phyloP scores from a whole-genome alignment of 768 basidiomycete genomes.

The Termitomyces sp. region DNA sequence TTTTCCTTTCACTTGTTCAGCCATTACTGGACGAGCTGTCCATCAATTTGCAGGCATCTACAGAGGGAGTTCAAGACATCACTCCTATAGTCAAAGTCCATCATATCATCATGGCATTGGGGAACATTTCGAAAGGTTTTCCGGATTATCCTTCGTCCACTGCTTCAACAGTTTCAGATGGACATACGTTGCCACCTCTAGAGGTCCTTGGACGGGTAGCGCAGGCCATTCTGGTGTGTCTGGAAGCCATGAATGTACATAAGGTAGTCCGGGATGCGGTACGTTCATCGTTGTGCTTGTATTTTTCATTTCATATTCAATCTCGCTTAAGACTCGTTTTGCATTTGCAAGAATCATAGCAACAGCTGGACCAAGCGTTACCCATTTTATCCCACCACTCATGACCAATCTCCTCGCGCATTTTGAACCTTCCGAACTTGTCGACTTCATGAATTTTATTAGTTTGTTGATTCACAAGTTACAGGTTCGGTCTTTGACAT shows the following conservation, averaged over 20 bases:
- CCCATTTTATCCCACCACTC: constrained; percentile 81
- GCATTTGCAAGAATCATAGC: constrained; percentile 89
- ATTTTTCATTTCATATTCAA: constrained; percentile 4
- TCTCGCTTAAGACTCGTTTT: constrained; percentile 65
- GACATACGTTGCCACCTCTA: constrained; percentile 64
- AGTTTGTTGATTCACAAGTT: constrained; percentile 87
- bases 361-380: constrained; percentile 73
- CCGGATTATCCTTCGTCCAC: constrained; percentile 77
- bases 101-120: constrained; percentile 91
- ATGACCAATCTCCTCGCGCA: constrained; percentile 89
- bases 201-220: constrained; percentile 82
- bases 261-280: constrained; percentile 92
- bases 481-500: constrained; percentile 46
- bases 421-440: constrained; percentile 87
- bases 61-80: constrained; percentile 58
- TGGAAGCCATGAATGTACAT: constrained; percentile 84
- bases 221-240: constrained; percentile 78
- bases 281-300: constrained; percentile 21
- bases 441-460: constrained; percentile 95
- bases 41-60: constrained; percentile 46
- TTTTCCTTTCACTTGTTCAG: constrained; percentile 73
- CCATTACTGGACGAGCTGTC: constrained; percentile 76
- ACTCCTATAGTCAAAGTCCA: constrained; percentile 84
- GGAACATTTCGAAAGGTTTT: constrained; percentile 94
- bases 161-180: constrained; percentile 49